Evolutionary conservation across 345 rosid species (phyloP).

Genomic region (Geranium rotundifolium): DNA sequence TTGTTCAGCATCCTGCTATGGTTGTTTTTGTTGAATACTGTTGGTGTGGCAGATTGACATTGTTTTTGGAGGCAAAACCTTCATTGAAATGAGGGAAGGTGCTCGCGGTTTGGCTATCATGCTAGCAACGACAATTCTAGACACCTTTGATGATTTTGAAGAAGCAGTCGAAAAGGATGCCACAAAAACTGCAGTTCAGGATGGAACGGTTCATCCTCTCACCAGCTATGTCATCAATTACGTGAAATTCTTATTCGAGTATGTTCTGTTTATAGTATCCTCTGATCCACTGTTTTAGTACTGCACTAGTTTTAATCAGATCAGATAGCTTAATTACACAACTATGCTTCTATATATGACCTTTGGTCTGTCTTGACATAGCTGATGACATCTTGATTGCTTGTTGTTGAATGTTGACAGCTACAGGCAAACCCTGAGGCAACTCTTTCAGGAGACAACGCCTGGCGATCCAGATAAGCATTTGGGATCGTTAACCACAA

Average conservation of each 20-base stretch:
- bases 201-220: slow-evolving; percentile 96
- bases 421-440: slow-evolving; percentile 71
- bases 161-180: slow-evolving; percentile 97
- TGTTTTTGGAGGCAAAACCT: slow-evolving; percentile 56
- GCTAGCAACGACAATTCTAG: slow-evolving; percentile 84
- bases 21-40: neutral
- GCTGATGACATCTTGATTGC: slow-evolving; percentile 2
- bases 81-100: slow-evolving; percentile 71
- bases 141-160: slow-evolving; percentile 90
- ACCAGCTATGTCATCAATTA: slow-evolving; percentile 96
- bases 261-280: slow-evolving; percentile 17
- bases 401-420: slow-evolving; percentile 27
- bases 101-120: slow-evolving; percentile 62
- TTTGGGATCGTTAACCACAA: slow-evolving; percentile 57
- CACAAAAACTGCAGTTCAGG: slow-evolving; percentile 88
- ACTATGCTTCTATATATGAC: no score
- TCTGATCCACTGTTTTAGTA: slow-evolving; percentile 5
- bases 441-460: slow-evolving; percentile 73
- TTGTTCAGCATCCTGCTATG: neutral
- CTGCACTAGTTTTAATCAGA: neutral
- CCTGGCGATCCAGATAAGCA: slow-evolving; percentile 47
- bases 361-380: neutral
- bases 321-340: no score
- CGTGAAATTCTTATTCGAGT: slow-evolving; percentile 92
- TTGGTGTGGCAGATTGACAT: slow-evolving; percentile 37